Evolutionary conservation across 805 yeast species (phyloP).

Genomic region (Nakazawaea peltata): DNA sequence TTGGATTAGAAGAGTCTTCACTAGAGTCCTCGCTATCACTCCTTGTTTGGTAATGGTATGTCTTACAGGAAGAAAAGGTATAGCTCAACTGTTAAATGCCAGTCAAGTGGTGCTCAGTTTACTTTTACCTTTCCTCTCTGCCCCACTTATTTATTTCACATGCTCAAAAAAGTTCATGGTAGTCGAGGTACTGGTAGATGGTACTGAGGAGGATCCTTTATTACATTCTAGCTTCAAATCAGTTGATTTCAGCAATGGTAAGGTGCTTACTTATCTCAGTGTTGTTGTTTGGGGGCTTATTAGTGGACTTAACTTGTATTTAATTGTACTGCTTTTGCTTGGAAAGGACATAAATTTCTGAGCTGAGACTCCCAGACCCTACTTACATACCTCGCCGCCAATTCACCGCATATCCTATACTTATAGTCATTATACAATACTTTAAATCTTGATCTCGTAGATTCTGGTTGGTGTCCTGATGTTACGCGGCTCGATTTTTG

Average conservation of each 20-base stretch:
- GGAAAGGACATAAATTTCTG: slow-evolving; percentile 28
- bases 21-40: slow-evolving; percentile 63
- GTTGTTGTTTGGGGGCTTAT: slow-evolving; percentile 62
- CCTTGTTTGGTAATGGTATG: slow-evolving; percentile 69
- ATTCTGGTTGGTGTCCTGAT: no score
- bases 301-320: slow-evolving; percentile 61
- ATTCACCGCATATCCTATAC: no score
- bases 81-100: slow-evolving; percentile 61
- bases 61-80: slow-evolving; percentile 59
- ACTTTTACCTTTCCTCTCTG: slow-evolving; percentile 68
- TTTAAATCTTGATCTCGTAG: no score
- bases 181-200: slow-evolving; percentile 15
- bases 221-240: slow-evolving; percentile 21
- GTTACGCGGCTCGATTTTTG: no score
- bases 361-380: neutral
- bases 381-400: no score
- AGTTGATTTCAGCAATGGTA: slow-evolving; percentile 68
- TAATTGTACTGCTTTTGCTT: slow-evolving; percentile 34
- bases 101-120: slow-evolving; percentile 76
- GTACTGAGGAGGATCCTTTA: slow-evolving; percentile 12
- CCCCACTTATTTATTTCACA: slow-evolving; percentile 77
- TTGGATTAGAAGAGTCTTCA: slow-evolving; percentile 70
- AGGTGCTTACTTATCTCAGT: slow-evolving; percentile 43
- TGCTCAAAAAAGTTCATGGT: slow-evolving; percentile 41
- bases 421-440: no score